Conservation (phyloP, 352 stramenopile genomes). For the Nothophytophthora sp. region DNA sequence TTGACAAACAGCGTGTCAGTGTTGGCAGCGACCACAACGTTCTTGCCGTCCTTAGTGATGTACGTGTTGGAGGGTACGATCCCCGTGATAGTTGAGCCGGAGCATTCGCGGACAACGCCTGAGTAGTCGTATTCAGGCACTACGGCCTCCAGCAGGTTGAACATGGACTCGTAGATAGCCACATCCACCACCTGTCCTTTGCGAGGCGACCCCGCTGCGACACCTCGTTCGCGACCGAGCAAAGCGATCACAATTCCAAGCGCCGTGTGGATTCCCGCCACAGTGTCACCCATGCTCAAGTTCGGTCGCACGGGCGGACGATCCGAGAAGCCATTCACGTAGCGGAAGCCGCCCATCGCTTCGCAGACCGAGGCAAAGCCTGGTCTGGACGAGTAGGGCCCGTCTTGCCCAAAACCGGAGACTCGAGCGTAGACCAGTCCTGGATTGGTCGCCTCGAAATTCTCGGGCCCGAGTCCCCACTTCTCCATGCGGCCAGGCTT, state of each 20-base stretch:
- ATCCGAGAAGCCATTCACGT: slow-evolving; percentile 87
- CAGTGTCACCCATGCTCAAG: slow-evolving; percentile 82
- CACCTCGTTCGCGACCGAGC: slow-evolving; percentile 61
- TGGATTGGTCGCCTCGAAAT: slow-evolving; percentile 74
- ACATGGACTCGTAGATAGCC: slow-evolving; percentile 90
- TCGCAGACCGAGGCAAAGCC: slow-evolving; percentile 89
- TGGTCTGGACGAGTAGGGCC: slow-evolving; percentile 74
- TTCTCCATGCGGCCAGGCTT: slow-evolving; percentile 87
- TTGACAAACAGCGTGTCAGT: slow-evolving; percentile 82
- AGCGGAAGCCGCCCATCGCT: slow-evolving; percentile 85
- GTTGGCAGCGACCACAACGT: slow-evolving; percentile 87
- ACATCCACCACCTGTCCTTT: slow-evolving; percentile 82
- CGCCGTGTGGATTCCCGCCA: slow-evolving; percentile 82
- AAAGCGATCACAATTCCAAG: slow-evolving; percentile 83
- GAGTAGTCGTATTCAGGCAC: slow-evolving; percentile 87
- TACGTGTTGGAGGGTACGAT: slow-evolving; percentile 91
- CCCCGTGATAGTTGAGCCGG: slow-evolving; percentile 85
- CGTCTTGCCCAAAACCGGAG: slow-evolving; percentile 83
- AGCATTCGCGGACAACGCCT: slow-evolving; percentile 77
- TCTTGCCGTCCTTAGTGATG: slow-evolving; percentile 77
- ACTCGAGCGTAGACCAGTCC: slow-evolving; percentile 85
- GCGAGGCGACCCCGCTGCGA: slow-evolving; percentile 14
- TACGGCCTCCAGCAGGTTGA: slow-evolving; percentile 85
- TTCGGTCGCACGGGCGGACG: slow-evolving; percentile 79
- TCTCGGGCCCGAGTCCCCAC: slow-evolving; percentile 78